Evolutionary conservation across 108 stramenopile species (phyloP).

Genomic region (Seminavis robusta): DNA sequence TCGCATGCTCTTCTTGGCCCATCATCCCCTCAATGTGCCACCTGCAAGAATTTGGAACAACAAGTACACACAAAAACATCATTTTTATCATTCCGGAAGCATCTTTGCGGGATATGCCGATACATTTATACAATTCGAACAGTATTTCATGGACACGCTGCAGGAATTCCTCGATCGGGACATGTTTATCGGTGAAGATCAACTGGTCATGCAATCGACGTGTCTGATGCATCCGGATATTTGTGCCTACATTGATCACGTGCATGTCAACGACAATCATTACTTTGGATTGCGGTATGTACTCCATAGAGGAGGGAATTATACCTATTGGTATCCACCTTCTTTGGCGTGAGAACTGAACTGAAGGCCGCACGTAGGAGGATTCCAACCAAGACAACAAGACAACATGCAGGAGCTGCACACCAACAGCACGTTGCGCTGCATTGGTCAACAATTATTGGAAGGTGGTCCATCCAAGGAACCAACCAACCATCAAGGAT

Average conservation of each 20-base stretch:
- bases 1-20: conserved; percentile 48
- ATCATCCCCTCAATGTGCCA: conserved; percentile 41
- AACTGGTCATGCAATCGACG: conserved; percentile 41
- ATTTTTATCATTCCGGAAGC: conserved; percentile 57
- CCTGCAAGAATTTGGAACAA: conserved; percentile 27
- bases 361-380: too few relatives aligned
- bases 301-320: conserved; percentile 27
- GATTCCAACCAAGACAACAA: not conserved
- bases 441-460: too few relatives aligned
- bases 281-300: conserved; percentile 54
- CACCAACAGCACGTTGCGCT: too few relatives aligned
- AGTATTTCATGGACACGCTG: conserved; percentile 37
- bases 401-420: not conserved
- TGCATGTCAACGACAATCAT: conserved; percentile 39
- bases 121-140: conserved; percentile 42
- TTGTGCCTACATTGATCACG: conserved; percentile 43
- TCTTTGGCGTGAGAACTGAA: too few relatives aligned
- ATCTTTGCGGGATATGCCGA: conserved; percentile 35
- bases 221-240: conserved; percentile 40
- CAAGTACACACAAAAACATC: conserved; percentile 32
- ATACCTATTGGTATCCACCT: conserved; percentile 3
- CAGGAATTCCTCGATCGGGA: conserved; percentile 39
- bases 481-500: too few relatives aligned
- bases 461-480: too few relatives aligned
- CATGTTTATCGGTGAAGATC: conserved; percentile 63